Evolutionary conservation across 768 basidiomycete genomes (phyloP).

Genomic region (Psilocybe sp.): DNA sequence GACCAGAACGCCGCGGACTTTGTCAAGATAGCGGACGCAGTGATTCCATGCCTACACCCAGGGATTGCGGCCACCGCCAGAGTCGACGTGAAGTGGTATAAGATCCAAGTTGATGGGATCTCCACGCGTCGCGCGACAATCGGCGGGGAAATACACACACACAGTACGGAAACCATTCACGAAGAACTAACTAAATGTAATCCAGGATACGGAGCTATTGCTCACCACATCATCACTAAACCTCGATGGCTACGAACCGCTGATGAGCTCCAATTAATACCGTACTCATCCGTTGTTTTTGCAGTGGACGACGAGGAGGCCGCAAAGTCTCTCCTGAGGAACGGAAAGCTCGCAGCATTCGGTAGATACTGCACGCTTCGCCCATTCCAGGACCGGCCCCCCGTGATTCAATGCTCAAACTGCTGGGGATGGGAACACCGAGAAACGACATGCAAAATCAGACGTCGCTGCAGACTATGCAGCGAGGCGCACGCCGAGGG

Average conservation of each 20-base stretch:
- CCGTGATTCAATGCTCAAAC: constrained; percentile 13
- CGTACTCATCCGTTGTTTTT: constrained; percentile 9
- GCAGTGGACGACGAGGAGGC: constrained; percentile 7
- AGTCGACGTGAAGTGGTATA: constrained; percentile 19
- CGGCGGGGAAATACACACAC: background rate
- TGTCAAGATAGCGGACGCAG: background rate
- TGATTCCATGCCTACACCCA: constrained; percentile 9
- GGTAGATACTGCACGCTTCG: constrained; percentile 11
- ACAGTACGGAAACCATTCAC: constrained; percentile 7
- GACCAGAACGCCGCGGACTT: constrained; percentile 18
- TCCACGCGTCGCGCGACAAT: constrained; percentile 5
- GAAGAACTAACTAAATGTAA: constrained; percentile 10
- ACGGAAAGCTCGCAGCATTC: constrained; percentile 7
- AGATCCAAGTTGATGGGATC: constrained; percentile 15
- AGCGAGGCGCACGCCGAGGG: too few species aligned
- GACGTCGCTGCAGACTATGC: too few species aligned
- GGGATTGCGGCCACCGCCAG: constrained; percentile 1
- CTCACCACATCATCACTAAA: constrained; percentile 1
- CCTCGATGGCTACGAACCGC: constrained; percentile 10
- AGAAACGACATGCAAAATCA: background rate
- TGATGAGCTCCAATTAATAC: constrained; percentile 6
- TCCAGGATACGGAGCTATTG: background rate
- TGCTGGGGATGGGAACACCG: constrained; percentile 13
- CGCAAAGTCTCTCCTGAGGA: constrained; percentile 2
- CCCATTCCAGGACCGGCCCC: constrained; percentile 13